A percentile compares a stretch with the other conserved stretches of the same genome.
Evolutionary conservation across 345 rosid species (phyloP).

Genomic region (Aquilaria sinensis): DNA sequence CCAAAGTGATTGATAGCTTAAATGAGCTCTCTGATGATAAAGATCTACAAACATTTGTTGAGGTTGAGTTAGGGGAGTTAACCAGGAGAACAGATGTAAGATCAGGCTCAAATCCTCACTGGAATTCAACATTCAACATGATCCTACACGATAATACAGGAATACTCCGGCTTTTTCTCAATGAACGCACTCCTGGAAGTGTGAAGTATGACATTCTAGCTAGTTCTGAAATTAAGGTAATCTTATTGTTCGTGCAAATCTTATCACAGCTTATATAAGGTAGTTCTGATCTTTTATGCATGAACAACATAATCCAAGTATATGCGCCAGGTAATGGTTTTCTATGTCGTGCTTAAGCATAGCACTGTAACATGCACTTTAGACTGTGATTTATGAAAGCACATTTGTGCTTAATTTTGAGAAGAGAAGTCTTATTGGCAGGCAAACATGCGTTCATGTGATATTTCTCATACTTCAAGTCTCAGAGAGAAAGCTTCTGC

Average conservation of each 20-base stretch:
- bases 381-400: no score
- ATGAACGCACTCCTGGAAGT: slow-evolving; percentile 44
- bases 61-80: slow-evolving; percentile 74
- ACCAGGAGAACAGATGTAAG: slow-evolving; percentile 56
- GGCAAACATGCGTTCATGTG: no score
- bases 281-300: no score
- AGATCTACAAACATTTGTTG: slow-evolving; percentile 65
- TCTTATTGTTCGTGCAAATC: not conserved
- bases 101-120: slow-evolving; percentile 58
- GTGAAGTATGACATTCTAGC: slow-evolving; percentile 61
- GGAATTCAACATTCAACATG: slow-evolving; percentile 82
- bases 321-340: no score
- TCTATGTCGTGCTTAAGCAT: no score
- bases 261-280: not conserved
- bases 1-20: slow-evolving; percentile 26
- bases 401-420: no score
- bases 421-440: no score
- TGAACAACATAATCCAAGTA: not conserved
- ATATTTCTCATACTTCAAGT: no score
- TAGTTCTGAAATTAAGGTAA: slow-evolving; percentile 85
- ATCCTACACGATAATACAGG: slow-evolving; percentile 70
- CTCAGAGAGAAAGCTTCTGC: not conserved
- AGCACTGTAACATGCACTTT: no score
- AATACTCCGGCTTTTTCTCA: slow-evolving; percentile 53
- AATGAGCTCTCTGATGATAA: slow-evolving; percentile 37